Evolutionary conservation across 1,284 basidiomycete genomes (phyloP), one percentile per base, ranked within the genome.

Genomic region (Sparassis latifolia): DNA sequence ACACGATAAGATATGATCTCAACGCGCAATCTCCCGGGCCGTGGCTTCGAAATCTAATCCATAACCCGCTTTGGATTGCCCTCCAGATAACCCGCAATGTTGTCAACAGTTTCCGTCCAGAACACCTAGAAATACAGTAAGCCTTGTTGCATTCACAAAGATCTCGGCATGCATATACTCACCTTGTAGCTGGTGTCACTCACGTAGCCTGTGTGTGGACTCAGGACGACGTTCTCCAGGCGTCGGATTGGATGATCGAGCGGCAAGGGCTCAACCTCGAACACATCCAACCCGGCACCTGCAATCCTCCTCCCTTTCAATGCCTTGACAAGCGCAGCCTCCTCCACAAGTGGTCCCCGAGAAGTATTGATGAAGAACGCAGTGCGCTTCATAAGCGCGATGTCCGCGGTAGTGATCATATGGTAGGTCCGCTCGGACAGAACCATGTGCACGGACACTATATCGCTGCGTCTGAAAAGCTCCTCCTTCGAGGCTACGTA

Each of bases 341-440:
- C 81, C 50, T 84, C 74, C 3, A 85, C 73, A 30, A 86, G 61
- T 9, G 80, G 80, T 0, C 83, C 83, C 43, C 82, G 68, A 5
- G 78, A 78, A 1, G 82, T 84, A 59, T 85, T 86, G 59, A 85
- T 75, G 47, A 86, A 68, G 58, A 80, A 73, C 0, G 81, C 75
- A 7, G 74, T 73, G 0, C 71, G 65, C 59, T 82, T 82, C 74
- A 85, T 71, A 30, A 67, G 56, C 4, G 62, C 69, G 10, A 85
- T 63, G 45, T 84, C 79, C 3, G 61, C 58, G 4, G 65, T 69
- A 1, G 67, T 70, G 45, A 85, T 67, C 35, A 84, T 64, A 20
- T 74, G 71, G 7, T 64, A 64, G 0, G 81, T 82, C 27, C 66
- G 61, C 3, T 76, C 73, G 0, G 80, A 78, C 20, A 80, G 66